A percentile compares a stretch with the other conserved stretches of the same genome.
Conservation (phyloP, 129 eudicot species). For the Chrysanthemum seticuspe region DNA sequence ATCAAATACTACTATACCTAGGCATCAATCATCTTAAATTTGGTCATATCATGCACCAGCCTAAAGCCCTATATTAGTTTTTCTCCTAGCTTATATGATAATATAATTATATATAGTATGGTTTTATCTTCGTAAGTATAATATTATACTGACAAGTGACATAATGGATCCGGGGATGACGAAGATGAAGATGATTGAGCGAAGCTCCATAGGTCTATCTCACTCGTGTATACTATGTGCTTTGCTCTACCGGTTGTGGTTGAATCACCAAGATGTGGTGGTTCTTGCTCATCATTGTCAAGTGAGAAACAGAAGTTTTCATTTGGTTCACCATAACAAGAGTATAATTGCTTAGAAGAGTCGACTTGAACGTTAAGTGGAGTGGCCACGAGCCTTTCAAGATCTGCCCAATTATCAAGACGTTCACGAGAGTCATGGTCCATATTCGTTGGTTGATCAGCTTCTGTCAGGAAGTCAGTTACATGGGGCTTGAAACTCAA, state of each 20-base stretch:
- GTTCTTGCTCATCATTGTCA: slow-evolving; percentile 32
- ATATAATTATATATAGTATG: not conserved
- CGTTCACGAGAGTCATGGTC: slow-evolving; percentile 25
- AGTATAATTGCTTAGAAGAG: slow-evolving; percentile 27
- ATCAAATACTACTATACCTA: slow-evolving; percentile 24
- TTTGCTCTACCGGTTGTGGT: slow-evolving; percentile 19
- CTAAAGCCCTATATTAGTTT: slow-evolving; percentile 18
- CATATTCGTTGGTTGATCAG: slow-evolving; percentile 14
- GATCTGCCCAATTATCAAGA: slow-evolving; percentile 50
- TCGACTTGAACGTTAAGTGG: slow-evolving; percentile 52
- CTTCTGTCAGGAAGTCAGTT: slow-evolving; percentile 25
- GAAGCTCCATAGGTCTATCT: slow-evolving; percentile 54
- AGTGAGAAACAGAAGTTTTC: slow-evolving; percentile 41
- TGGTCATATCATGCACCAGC: slow-evolving; percentile 28
- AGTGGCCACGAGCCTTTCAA: slow-evolving; percentile 55
- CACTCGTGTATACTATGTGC: slow-evolving; percentile 33
- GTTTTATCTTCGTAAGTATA: slow-evolving; percentile 3
- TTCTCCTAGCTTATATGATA: slow-evolving; percentile 11
- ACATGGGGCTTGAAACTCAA: slow-evolving; percentile 24
- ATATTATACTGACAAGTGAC: slow-evolving; percentile 51
- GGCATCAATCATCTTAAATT: slow-evolving; percentile 25
- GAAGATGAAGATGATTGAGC: slow-evolving; percentile 41
- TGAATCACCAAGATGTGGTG: slow-evolving; percentile 22
- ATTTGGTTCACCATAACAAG: slow-evolving; percentile 28
- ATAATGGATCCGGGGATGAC: slow-evolving; percentile 52